A percentile compares a stretch with the other conserved stretches of the same genome.
phyloP scores from a whole-genome alignment of 1,139 yeast species.

The Yamadazyma atlantica region DNA sequence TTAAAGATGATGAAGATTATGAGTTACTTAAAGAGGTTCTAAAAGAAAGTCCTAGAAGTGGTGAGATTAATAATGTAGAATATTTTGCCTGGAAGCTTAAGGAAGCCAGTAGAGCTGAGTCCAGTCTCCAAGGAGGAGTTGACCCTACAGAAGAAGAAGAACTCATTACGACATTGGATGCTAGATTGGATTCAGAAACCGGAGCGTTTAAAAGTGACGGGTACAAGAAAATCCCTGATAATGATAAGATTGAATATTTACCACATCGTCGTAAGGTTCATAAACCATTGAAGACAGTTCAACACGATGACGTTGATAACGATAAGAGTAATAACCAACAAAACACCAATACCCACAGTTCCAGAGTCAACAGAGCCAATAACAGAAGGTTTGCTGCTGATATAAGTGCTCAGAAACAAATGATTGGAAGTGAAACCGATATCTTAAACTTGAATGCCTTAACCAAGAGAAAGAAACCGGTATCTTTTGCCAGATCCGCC shows the following conservation, averaged over 20 bases:
- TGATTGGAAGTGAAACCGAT: constrained; percentile 80
- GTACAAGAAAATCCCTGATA: constrained; percentile 69
- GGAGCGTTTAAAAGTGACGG: constrained; percentile 79
- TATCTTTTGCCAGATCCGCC: constrained; percentile 92
- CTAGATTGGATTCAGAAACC: constrained; percentile 43
- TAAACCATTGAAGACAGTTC: constrained; percentile 57
- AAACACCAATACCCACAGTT: constrained; percentile 47
- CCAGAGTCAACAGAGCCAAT: constrained; percentile 85
- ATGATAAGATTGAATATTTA: constrained; percentile 69
- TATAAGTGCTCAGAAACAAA: constrained; percentile 76
- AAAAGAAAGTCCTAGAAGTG: constrained; percentile 20
- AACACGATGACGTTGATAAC: constrained; percentile 53
- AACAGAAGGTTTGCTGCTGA: constrained; percentile 91
- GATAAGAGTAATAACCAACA: constrained; percentile 22
- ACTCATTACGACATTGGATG: constrained; percentile 26
- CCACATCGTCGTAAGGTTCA: constrained; percentile 67
- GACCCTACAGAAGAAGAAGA: constrained; percentile 20
- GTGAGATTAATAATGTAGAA: constrained; percentile 39
- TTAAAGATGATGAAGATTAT: constrained; percentile 78
- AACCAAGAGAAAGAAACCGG: constrained; percentile 89
- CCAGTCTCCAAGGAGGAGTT: constrained; percentile 21
- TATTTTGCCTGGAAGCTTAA: constrained; percentile 72
- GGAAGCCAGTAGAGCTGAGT: constrained; percentile 25
- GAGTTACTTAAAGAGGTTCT: constrained; percentile 49
- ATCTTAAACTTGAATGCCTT: constrained; percentile 72